Percentiles rank a stretch among this genome's conserved stretches.
Evolutionary conservation across 768 basidiomycete genomes (phyloP).

Genomic region (Leccinellum albellum): DNA sequence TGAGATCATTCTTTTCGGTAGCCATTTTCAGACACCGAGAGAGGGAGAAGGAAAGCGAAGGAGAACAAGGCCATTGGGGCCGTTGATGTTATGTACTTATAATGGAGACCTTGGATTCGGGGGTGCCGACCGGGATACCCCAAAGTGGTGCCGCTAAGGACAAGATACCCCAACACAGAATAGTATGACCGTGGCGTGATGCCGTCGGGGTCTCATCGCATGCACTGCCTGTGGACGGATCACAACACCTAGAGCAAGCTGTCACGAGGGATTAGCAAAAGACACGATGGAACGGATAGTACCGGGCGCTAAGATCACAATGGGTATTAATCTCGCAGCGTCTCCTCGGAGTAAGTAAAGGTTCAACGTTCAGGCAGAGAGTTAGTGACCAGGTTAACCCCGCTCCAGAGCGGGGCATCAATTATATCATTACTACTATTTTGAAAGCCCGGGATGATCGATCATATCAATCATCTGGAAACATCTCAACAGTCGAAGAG

Average conservation of each 20-base stretch:
- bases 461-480: neutral
- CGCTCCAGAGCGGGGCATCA: neutral
- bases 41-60: neutral
- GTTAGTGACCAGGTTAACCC: neutral
- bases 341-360: too few relatives aligned
- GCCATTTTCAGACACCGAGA: constrained; percentile 4
- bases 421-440: neutral
- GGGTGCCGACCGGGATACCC: neutral
- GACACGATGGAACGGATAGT: too few relatives aligned
- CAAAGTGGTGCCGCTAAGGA: neutral
- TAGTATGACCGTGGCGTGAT: neutral
- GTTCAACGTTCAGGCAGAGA: too few relatives aligned
- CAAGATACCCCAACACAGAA: neutral
- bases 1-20: constrained; percentile 21
- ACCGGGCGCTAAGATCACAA: neutral
- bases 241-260: neutral
- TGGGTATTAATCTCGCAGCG: too few relatives aligned
- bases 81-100: neutral
- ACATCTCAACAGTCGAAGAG: neutral
- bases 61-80: neutral
- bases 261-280: neutral
- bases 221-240: neutral
- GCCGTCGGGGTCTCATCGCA: neutral
- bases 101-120: neutral
- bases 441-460: neutral